These are phyloP conservation scores for Symbiodinium natans DNA, from an alignment of 73 alveolate species.

Conservation along the genomic window DNA sequence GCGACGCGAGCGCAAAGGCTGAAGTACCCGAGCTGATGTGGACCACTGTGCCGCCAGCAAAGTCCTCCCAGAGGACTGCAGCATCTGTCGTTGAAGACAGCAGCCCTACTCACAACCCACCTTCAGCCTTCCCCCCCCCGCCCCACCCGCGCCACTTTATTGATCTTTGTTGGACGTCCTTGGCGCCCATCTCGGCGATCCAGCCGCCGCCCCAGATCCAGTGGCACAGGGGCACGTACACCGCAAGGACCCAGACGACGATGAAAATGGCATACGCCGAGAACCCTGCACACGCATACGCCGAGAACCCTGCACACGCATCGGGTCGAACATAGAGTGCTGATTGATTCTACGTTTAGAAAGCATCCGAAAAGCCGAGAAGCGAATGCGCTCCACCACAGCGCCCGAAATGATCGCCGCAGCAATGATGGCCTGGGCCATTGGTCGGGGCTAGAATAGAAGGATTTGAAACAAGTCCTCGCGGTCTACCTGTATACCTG, in stretches of 20 bases:
- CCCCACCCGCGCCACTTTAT: no score
- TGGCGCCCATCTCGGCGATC: not conserved
- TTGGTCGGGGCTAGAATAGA: no score
- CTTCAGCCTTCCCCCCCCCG: no score
- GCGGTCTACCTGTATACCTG: no score
- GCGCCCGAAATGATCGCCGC: slow-evolving; percentile 44
- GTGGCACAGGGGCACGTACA: not conserved
- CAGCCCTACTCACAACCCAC: not conserved
- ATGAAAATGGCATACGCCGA: not conserved
- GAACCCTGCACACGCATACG: no score
- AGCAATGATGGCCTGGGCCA: slow-evolving; percentile 26
- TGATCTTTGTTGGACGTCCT: not conserved
- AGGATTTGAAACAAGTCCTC: no score
- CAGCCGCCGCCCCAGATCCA: not conserved
- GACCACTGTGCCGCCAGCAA: not conserved
- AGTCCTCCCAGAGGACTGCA: not conserved
- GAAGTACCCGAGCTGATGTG: not conserved
- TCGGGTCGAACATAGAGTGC: no score
- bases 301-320: no score
- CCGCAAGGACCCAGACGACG: not conserved
- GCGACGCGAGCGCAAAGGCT: not conserved
- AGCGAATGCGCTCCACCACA: slow-evolving; percentile 59
- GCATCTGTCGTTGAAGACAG: not conserved
- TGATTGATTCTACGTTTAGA: no score
- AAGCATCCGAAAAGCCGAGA: no score